Percentiles rank a stretch among this genome's conserved stretches.
phyloP scores from a whole-genome alignment of 495 filamentous ascomycete genomes.

The Parmelia sp. region DNA sequence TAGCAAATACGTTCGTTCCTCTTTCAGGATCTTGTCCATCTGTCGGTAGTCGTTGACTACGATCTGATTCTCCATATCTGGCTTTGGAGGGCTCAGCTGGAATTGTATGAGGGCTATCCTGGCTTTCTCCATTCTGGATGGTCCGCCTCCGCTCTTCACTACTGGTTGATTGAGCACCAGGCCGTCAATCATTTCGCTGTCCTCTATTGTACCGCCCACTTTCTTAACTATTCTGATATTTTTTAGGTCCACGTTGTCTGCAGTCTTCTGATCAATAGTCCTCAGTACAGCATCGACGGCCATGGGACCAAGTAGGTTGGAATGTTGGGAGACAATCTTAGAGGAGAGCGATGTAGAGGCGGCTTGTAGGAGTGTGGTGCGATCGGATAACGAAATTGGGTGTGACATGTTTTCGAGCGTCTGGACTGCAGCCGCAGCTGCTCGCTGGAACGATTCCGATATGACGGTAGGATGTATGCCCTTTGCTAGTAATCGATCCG shows the following conservation, averaged over 20 bases:
- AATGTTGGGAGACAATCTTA: constrained; percentile 97
- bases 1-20: constrained; percentile 94
- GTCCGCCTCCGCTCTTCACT: constrained; percentile 88
- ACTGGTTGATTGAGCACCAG: constrained; percentile 87
- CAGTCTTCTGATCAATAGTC: constrained; percentile 89
- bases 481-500: constrained; percentile 81
- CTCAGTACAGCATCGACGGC: constrained; percentile 93
- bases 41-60: constrained; percentile 98
- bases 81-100: constrained; percentile 95
- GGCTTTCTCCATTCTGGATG: constrained; percentile 92
- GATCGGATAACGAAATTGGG: constrained; percentile 84
- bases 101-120: constrained; percentile 96
- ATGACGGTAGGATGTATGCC: constrained; percentile 94
- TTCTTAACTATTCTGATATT: constrained; percentile 98
- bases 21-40: constrained; percentile 99
- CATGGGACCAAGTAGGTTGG: constrained; percentile 86
- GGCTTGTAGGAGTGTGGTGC: constrained; percentile 83
- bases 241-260: constrained; percentile 91
- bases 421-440: constrained; percentile 78
- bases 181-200: constrained; percentile 95
- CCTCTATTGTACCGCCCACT: constrained; percentile 94
- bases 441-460: constrained; percentile 94
- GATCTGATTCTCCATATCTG: constrained; percentile 99
- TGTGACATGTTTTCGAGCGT: constrained; percentile 93
- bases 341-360: constrained; percentile 96